Conservation (phyloP, 768 basidiomycete genomes). For the Amanita brunnescens region DNA sequence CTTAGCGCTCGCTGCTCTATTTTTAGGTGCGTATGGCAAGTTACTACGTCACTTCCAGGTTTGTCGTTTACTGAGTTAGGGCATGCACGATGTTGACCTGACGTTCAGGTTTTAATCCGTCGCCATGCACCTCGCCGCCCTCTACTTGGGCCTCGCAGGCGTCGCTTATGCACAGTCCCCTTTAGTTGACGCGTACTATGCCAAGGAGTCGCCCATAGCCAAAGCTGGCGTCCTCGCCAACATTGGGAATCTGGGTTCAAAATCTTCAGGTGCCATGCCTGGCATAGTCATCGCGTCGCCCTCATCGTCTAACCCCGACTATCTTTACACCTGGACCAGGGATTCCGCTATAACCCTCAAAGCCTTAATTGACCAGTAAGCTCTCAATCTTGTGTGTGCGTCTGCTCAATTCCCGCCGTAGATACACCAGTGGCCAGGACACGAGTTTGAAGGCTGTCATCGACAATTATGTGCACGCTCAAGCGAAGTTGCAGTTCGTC, state of each 20-base stretch:
- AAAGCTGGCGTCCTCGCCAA: slow-evolving; percentile 47
- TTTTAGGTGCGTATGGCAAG: no score
- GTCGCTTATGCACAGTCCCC: neutral
- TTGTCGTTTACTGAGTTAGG: no score
- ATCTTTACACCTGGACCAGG: slow-evolving; percentile 60
- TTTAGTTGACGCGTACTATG: slow-evolving; percentile 2
- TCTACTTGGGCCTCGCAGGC: neutral
- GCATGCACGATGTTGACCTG: no score
- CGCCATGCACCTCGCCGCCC: neutral
- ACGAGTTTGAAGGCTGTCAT: slow-evolving; percentile 37
- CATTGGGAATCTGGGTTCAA: slow-evolving; percentile 42
- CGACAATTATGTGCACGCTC: slow-evolving; percentile 44
- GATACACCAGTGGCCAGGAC: slow-evolving; percentile 40
- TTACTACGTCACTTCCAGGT: no score
- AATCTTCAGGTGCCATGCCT: slow-evolving; percentile 36
- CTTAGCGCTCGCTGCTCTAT: no score
- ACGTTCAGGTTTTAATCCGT: no score
- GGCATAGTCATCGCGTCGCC: slow-evolving; percentile 46
- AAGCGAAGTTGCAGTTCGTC: slow-evolving; percentile 48
- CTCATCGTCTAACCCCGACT: slow-evolving; percentile 38
- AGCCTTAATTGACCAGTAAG: slow-evolving; percentile 32
- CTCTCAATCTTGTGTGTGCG: neutral
- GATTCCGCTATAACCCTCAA: slow-evolving; percentile 61
- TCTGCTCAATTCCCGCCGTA: slow-evolving; percentile 5
- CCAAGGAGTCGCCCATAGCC: slow-evolving; percentile 14